Evolutionary conservation across 768 basidiomycete genomes (phyloP), one percentile per base, ranked within the genome.

Genomic region (Leccinum truebloodii): DNA sequence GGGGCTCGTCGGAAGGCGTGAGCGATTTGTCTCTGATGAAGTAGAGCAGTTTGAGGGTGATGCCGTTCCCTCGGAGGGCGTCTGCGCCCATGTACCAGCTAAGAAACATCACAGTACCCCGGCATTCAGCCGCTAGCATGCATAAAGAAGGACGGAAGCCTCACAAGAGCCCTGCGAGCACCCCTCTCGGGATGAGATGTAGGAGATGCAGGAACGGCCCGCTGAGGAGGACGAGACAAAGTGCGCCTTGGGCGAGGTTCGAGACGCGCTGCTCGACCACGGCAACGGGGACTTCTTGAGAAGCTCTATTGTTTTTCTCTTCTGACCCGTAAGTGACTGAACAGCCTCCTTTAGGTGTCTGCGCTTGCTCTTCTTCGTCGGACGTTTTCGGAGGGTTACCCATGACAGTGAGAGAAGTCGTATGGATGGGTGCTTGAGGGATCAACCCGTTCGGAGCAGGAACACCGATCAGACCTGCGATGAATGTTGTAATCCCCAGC

Each of bases 231-330:
- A 94, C 86, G 7, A 97, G 81, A 69, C 85, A 92, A 35, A 93
- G 74, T 13, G 84, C 74, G 22, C 95, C 93, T 72, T 97, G 91
- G 0, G 86, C 88, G 20, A 97, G 80, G 70, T 97, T 95, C 8
- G 93, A 95, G 12, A 93, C 86, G n/a, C 95, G 82, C 74, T 97
- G 95, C 71, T 98, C 95, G 4, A 97, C 90, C 1, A 97, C 90
- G 0, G 83, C 83, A 8, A 91, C 64, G 2, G 89, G 87, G 0
- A 85, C 79, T 67, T 89, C 86, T 49, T 67, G 75, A 34, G 65
- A 20, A 59, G 30, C n/a, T n/a, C n/a, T 9, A 5, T 14, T 32
- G 63, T 18, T 67, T 9, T 72, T 70, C 49, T 75, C 72, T 16
- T 66, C 63, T 41, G 67, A 73, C 7, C 58, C 50, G 41, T 20